Conservation (phyloP, 1,284 basidiomycete genomes). For the Boletellus deceptivus region DNA sequence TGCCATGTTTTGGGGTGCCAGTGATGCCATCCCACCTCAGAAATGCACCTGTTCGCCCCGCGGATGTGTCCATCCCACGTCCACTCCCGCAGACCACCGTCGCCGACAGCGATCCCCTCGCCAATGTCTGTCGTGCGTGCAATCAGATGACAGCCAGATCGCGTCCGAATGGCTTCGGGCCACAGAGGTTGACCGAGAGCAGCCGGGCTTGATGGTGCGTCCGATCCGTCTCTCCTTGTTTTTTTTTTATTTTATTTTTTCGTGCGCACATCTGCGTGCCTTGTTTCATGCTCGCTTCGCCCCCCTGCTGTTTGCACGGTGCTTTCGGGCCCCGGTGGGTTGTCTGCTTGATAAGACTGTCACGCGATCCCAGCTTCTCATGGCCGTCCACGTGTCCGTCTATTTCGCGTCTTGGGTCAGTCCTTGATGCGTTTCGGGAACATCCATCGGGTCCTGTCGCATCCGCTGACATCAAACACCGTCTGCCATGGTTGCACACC, state of each 20-base stretch:
- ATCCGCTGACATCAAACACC: conserved; percentile 5
- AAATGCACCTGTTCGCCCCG: conserved; percentile 17
- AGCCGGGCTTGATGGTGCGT: conserved; percentile 29
- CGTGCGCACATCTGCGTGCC: neutral
- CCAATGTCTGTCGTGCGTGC: conserved; percentile 21
- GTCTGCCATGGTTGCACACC: conserved; percentile 6
- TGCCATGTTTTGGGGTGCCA: conserved; percentile 60
- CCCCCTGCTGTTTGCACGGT: conserved; percentile 1
- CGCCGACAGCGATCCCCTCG: conserved; percentile 12
- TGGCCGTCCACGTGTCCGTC: conserved; percentile 5
- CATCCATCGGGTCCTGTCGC: conserved; percentile 4
- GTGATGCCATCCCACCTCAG: conserved; percentile 18
- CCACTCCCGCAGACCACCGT: conserved; percentile 1
- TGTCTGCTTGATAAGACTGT: conserved; percentile 2
- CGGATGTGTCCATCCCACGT: conserved; percentile 10
- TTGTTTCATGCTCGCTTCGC: conserved; percentile 10
- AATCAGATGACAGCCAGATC: conserved; percentile 36
- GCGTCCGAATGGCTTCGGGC: conserved; percentile 46
- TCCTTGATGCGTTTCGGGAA: conserved; percentile 15
- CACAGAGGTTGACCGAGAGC: conserved; percentile 43
- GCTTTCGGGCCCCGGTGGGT: conserved; percentile 15
- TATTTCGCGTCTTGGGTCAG: conserved; percentile 3
- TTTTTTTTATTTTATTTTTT: too few species aligned
- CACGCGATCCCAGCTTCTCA: conserved; percentile 6
- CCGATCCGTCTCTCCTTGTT: conserved; percentile 8